Conservation (phyloP, 148 eudicot species). For the Rhododendron simsii region DNA sequence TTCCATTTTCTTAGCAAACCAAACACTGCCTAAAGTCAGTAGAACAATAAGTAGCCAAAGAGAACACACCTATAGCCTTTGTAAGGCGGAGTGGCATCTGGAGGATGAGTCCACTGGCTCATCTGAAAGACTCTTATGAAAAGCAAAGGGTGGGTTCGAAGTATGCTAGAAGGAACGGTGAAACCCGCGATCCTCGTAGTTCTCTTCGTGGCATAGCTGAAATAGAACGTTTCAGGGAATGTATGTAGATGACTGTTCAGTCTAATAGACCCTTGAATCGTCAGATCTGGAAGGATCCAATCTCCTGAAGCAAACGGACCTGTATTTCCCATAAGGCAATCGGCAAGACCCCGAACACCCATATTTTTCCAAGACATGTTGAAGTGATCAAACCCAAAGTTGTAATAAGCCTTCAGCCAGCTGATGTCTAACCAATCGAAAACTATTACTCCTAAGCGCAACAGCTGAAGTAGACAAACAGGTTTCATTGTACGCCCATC, state of each 20-base stretch:
- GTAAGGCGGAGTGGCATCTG: conserved; percentile 72
- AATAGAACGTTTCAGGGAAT: conserved; percentile 83
- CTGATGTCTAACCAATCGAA: conserved; percentile 86
- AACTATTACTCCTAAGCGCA: conserved; percentile 64
- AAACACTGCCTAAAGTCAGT: neutral
- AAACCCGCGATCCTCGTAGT: conserved; percentile 57
- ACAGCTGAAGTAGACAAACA: conserved; percentile 58
- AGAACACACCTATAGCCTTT: conserved; percentile 74
- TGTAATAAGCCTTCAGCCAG: conserved; percentile 72
- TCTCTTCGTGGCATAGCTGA: conserved; percentile 88
- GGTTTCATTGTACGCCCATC: conserved; percentile 76
- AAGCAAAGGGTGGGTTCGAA: conserved; percentile 75
- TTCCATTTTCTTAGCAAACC: neutral
- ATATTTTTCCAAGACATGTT: conserved; percentile 75
- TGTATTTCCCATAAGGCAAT: conserved; percentile 62
- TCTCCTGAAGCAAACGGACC: conserved; percentile 94
- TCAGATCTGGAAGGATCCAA: conserved; percentile 91
- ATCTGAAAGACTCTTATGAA: conserved; percentile 85
- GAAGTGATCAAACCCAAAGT: conserved; percentile 88
- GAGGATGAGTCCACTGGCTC: conserved; percentile 84
- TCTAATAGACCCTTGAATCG: conserved; percentile 70
- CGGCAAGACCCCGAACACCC: conserved; percentile 67
- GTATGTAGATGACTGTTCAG: conserved; percentile 63
- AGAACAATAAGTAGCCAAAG: neutral
- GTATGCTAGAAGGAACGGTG: conserved; percentile 67